Base-by-base conservation (phyloP, 176 grass and related monocot species). In the Carex parvula region DNA sequence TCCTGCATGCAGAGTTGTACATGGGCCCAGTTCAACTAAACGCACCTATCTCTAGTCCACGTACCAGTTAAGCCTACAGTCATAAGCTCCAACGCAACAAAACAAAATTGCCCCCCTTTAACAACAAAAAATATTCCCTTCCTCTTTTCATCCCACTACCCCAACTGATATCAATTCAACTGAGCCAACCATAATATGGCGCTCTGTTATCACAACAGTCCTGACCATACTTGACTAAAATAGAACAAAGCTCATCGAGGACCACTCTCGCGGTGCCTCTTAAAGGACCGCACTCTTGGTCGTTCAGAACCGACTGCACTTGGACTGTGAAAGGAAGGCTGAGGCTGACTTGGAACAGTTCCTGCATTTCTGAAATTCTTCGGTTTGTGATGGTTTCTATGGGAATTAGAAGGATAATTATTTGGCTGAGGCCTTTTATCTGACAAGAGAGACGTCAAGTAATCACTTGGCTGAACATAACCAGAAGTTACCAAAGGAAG, bases 401-500 rank as follows among this genome's bases (percentile, higher is more conserved):
- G 24, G 35, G 4, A 64, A 78, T 64, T 84, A 20, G 65, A 84
- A 56, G 82, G 10, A 52, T 67, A 1, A 0, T 29, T 76, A 46
- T 76, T 42, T 5, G 16, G 10, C 5, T n/a, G 4, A 22, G 32
- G n/a, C 22, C 71, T 76, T 26, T 60, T 84, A 50, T 85, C 88
- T 4, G 53, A 86, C 42, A 95, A 67, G 42, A 99, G 90, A 29
- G 91, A 95, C 80, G 37, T 54, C 16, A 95, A 79, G 80, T 89
- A 99, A 86, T 26, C 86, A 54, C 88, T 33, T 37, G 93, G 91
- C 62, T 73, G 79, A 59, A 86, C 86, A 87, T 88, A 95, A 70
- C 84, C 80, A 37, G 86, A 24, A 84, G 83, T 65, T 53, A 89
- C 79, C 72, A 70, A 60, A 81, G 88, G 91, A 82, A 98, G 83